phyloP scores from a whole-genome alignment of 768 basidiomycete species.

The Russula lepida region DNA sequence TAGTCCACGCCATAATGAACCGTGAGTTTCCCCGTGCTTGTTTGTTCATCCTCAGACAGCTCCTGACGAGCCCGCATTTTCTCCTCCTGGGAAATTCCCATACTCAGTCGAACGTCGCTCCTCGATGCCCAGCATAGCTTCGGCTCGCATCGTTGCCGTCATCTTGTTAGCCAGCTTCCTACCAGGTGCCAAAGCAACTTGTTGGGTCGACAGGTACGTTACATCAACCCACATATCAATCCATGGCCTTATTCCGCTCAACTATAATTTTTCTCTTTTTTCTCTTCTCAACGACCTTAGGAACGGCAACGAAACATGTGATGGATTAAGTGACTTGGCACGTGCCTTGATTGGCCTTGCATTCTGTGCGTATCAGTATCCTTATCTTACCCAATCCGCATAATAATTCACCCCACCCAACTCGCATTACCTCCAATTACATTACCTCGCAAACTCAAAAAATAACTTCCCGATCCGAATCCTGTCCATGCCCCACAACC shows the following conservation, averaged over 20 bases:
- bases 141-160: not conserved
- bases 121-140: not conserved
- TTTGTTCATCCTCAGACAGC: not conserved
- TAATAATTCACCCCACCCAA: not conserved
- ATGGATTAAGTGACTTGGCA: not conserved
- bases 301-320: not conserved
- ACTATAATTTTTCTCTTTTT: not conserved
- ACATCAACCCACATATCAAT: too few species aligned
- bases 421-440: too few species aligned
- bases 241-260: not conserved
- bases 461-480: too few species aligned
- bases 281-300: not conserved
- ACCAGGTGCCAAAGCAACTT: constrained; percentile 1
- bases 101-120: not conserved
- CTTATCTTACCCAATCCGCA: too few species aligned
- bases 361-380: constrained; percentile 1
- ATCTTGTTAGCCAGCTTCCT: not conserved
- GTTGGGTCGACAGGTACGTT: constrained; percentile 1
- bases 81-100: not conserved
- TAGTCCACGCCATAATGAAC: not conserved
- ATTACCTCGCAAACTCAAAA: too few species aligned
- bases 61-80: not conserved
- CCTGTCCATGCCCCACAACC: not conserved
- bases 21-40: not conserved
- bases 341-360: not conserved